A percentile compares a stretch with the other conserved stretches of the same genome.
These are phyloP conservation scores for Gnaphalium uliginosum DNA, from an alignment of 129 eudicot genomes.

Conservation along the genomic window DNA sequence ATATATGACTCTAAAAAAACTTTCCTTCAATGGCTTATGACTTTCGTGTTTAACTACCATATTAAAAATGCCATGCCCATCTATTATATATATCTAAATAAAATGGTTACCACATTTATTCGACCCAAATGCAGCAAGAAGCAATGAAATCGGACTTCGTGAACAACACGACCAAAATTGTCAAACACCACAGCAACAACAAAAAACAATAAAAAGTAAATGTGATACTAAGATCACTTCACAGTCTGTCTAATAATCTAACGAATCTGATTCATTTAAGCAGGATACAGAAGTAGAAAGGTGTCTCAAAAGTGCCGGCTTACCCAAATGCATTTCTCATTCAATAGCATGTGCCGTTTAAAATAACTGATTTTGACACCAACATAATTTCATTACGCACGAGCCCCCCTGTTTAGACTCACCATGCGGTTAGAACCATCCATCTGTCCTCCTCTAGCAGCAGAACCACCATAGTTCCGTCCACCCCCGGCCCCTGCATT, in stretches of 20 bases:
- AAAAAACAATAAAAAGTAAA: not conserved
- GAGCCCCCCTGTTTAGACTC: conserved; percentile 58
- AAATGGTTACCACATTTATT: not conserved
- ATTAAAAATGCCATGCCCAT: too few species aligned
- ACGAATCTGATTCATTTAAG: not conserved
- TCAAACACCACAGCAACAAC: not conserved
- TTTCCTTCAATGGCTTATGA: too few species aligned
- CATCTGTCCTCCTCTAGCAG: conserved; percentile 57
- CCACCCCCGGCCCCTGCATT: conserved; percentile 33
- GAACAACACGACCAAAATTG: not conserved
- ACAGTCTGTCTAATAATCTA: not conserved
- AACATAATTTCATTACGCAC: conserved; percentile 31
- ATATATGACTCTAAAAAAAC: too few species aligned
- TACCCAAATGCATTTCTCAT: not conserved
- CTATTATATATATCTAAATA: not conserved
- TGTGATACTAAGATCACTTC: not conserved
- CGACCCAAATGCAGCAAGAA: not conserved
- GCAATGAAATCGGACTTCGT: not conserved
- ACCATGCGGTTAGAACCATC: conserved; percentile 74
- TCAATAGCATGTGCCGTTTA: not conserved
- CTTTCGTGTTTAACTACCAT: too few species aligned
- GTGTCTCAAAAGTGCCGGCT: not conserved
- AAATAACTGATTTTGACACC: not conserved
- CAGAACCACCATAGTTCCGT: conserved; percentile 37
- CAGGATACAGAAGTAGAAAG: not conserved